These are phyloP conservation scores for Falciphora oryzae DNA, from an alignment of 2,329 filamentous ascomycete genomes.

Conservation along the genomic window DNA sequence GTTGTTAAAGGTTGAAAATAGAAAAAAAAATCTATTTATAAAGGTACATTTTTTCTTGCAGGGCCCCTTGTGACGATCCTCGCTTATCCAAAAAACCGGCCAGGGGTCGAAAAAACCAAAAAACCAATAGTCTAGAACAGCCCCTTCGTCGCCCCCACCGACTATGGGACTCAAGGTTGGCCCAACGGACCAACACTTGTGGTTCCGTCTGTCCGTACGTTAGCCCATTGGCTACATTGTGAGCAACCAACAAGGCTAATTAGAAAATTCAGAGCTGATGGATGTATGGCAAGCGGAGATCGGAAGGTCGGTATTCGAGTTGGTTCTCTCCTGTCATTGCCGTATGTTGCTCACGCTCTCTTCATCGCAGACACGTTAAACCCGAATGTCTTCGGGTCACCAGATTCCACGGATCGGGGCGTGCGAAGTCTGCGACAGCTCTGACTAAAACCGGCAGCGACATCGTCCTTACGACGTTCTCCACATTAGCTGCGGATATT, in stretches of 20 bases:
- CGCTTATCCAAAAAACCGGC: no score
- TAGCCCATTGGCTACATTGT: no score
- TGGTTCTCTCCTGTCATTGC: no score
- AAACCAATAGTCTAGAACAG: no score
- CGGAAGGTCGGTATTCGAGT: background rate
- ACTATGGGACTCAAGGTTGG: background rate
- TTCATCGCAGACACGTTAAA: background rate
- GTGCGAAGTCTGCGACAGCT: background rate
- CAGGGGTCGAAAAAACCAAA: no score
- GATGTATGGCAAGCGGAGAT: constrained; percentile 1
- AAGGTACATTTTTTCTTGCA: no score
- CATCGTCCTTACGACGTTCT: background rate
- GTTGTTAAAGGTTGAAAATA: no score
- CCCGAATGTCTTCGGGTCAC: background rate
- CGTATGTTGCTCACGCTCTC: no score
- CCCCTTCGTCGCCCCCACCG: background rate
- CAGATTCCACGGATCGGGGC: background rate
- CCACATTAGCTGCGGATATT: background rate
- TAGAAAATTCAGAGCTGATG: background rate
- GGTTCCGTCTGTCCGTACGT: background rate
- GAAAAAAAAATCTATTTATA: no score
- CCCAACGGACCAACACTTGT: background rate
- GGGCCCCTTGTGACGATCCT: no score
- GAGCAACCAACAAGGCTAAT: no score
- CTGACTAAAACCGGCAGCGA: background rate